phyloP scores from a whole-genome alignment of 2,329 filamentous ascomycete genomes.

The Botryosphaeria dothidea region DNA sequence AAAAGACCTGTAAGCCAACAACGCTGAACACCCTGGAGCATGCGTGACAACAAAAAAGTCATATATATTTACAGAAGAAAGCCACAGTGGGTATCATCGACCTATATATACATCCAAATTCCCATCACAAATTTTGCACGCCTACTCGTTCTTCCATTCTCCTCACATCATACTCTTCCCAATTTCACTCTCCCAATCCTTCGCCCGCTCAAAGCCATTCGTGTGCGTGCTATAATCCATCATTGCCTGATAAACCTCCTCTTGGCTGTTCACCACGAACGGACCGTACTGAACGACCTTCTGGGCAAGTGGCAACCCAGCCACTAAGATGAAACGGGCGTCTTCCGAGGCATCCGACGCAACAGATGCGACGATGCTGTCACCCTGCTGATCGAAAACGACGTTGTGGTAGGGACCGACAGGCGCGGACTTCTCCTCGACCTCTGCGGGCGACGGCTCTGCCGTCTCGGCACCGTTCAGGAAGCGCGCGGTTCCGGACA shows the following conservation, averaged over 20 bases:
- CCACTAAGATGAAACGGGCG: slow-evolving; percentile 68
- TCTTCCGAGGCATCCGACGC: slow-evolving; percentile 62
- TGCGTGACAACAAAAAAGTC: too few relatives aligned
- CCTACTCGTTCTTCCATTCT: neutral
- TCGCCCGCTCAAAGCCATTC: slow-evolving; percentile 35
- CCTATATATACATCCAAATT: neutral
- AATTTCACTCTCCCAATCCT: slow-evolving; percentile 79
- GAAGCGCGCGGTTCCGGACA: slow-evolving; percentile 72
- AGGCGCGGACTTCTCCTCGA: slow-evolving; percentile 22
- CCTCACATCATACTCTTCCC: slow-evolving; percentile 67
- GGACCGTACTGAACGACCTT: slow-evolving; percentile 43
- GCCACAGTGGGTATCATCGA: neutral
- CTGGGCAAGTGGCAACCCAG: slow-evolving; percentile 70
- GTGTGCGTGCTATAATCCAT: slow-evolving; percentile 33
- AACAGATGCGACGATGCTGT: slow-evolving; percentile 72
- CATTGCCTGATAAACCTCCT: slow-evolving; percentile 84
- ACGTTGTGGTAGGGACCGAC: slow-evolving; percentile 81
- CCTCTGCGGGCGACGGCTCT: slow-evolving; percentile 31
- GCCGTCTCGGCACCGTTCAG: slow-evolving; percentile 45
- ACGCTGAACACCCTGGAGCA: too few relatives aligned
- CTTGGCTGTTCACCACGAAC: slow-evolving; percentile 65
- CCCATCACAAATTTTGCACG: neutral
- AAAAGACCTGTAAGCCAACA: too few relatives aligned
- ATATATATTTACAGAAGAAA: neutral
- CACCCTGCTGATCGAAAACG: slow-evolving; percentile 79